Conservation (phyloP, 495 filamentous ascomycete species). For the Neurospora sp. region DNA sequence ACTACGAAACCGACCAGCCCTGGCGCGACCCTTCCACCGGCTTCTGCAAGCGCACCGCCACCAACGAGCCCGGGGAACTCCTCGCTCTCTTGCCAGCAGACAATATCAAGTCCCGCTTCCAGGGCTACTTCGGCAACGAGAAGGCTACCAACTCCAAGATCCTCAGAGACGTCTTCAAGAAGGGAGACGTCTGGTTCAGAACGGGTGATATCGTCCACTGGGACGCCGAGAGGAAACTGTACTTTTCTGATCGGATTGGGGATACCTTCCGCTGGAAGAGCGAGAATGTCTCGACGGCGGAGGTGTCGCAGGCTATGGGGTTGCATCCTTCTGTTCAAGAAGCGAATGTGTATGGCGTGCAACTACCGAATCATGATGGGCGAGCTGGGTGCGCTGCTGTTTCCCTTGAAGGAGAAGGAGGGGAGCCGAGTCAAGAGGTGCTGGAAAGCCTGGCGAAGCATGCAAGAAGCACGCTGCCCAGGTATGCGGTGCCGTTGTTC, state of each 20-base stretch:
- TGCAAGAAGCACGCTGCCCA: conserved; percentile 44
- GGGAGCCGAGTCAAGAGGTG: conserved; percentile 18
- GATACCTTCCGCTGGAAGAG: conserved; percentile 97
- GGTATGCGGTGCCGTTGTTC: conserved; percentile 71
- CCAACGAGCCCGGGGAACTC: conserved; percentile 67
- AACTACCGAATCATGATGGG: conserved; percentile 76
- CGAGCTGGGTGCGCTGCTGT: conserved; percentile 74
- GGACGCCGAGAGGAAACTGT: conserved; percentile 63
- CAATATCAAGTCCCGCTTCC: conserved; percentile 56
- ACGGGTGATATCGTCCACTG: conserved; percentile 73
- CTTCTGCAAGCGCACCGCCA: conserved; percentile 51
- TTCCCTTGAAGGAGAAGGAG: conserved; percentile 29
- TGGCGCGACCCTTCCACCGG: conserved; percentile 63
- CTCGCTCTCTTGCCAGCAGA: conserved; percentile 57
- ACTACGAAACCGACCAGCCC: conserved; percentile 59
- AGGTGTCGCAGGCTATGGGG: conserved; percentile 65
- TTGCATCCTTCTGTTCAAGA: conserved; percentile 57
- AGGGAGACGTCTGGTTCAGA: conserved; percentile 80
- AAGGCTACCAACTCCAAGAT: conserved; percentile 70
- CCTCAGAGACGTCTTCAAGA: conserved; percentile 61
- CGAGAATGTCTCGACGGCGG: conserved; percentile 82
- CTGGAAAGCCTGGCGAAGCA: conserved; percentile 52
- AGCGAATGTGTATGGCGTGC: conserved; percentile 83
- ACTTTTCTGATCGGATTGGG: conserved; percentile 81
- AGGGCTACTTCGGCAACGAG: conserved; percentile 75